Evolutionary conservation across 2,329 filamentous ascomycete genomes (phyloP), one percentile per base, ranked within the genome.

Genomic region (Coleophoma eucalyptorum): DNA sequence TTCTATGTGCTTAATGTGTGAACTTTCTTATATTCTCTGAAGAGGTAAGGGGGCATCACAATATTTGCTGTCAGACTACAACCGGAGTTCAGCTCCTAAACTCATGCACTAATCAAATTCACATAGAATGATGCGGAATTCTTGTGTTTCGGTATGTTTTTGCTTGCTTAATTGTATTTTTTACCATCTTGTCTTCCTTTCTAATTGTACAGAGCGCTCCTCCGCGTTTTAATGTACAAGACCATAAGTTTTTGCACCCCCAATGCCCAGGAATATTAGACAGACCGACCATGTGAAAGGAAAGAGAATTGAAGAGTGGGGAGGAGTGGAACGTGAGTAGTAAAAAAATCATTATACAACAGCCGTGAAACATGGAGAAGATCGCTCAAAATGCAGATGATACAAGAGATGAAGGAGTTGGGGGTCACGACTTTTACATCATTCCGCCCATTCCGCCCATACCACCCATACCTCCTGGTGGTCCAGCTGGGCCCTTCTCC

Each of bases 401-500:
- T 48, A 42, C 21, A 18, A 42, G 37, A 46, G 16, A 21, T 35
- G 43, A 46, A n/a, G 34, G 46, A 48, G 51, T 43, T 53, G 51
- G 51, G 52, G 52, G 54, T 47, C 54, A 50, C 6, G 51, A 49
- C 53, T 57, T 57, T 63, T 61, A 67, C 65, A 68, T 68, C 65
- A 66, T 67, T 56, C 65, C 64, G 11, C 61, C 61, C 56, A 61
- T 61, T 15, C 55, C 58, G 43, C 61, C 62, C 62, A 65, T 65
- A 46, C 79, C 79, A 20, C 77, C 78, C 85, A 89, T 89, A 60
- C 82, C 83, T 40, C 81, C 83, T 15, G 45, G 41, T 80, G 84
- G 84, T 56, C 81, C 84, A 44, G 83, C 83, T 78, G 77, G 74
- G 54, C 79, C 76, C 64, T 83, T 81, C 87, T 97, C 97, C 72